Conservation (phyloP, 208 protist genomes). For the Wallacemonas sp. region DNA sequence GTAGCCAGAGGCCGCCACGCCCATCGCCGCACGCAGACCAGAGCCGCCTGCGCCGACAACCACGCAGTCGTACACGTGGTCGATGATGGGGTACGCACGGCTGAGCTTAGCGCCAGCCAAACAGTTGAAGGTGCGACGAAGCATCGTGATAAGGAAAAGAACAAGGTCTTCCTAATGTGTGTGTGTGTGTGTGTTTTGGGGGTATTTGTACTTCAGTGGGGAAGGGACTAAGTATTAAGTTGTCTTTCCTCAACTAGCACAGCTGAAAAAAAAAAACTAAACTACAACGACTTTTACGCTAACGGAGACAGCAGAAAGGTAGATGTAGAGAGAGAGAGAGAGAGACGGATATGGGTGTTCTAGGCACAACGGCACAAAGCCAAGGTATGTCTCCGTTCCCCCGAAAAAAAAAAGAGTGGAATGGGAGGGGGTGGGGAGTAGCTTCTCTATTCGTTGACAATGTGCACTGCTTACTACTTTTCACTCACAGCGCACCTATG, state of each 20-base stretch:
- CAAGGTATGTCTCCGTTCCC: background rate
- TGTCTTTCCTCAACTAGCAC: no score
- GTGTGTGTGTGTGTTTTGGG: constrained; percentile 8
- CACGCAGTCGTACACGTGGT: constrained; percentile 98
- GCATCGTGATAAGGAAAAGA: no score
- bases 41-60: constrained; percentile 99
- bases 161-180: background rate
- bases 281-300: no score
- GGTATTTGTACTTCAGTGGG: no score
- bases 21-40: constrained; percentile 97
- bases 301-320: no score
- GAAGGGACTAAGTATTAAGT: no score
- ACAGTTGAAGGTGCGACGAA: constrained; percentile 59
- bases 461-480: no score
- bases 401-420: constrained; percentile 7
- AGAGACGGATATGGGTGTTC: no score
- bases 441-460: no score
- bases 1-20: constrained; percentile 97
- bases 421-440: constrained; percentile 2
- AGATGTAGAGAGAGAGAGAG: background rate
- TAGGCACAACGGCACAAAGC: no score
- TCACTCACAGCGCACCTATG: no score
- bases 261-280: no score
- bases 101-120: constrained; percentile 44
- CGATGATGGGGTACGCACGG: constrained; percentile 95